These are phyloP conservation scores for Coemansia sp. DNA, from an alignment of 192 early-diverging fungal genomes.

Conservation along the genomic window DNA sequence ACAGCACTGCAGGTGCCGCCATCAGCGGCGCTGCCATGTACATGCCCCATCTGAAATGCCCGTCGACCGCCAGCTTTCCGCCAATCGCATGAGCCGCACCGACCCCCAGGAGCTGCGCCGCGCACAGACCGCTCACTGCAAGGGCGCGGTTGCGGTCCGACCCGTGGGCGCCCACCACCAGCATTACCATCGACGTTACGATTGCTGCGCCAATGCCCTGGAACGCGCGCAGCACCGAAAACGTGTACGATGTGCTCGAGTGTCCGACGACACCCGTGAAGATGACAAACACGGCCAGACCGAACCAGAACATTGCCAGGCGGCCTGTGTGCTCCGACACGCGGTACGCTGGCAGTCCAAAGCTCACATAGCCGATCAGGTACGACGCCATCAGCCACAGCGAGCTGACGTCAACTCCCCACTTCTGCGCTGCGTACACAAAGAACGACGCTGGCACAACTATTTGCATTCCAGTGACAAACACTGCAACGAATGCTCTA, in stretches of 20 bases:
- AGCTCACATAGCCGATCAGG: constrained; percentile 44
- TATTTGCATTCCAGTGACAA: constrained; percentile 23
- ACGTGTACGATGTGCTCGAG: constrained; percentile 20
- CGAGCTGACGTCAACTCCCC: constrained; percentile 47
- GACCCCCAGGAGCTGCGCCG: constrained; percentile 44
- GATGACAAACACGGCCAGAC: constrained; percentile 29
- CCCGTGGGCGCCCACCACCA: constrained; percentile 23
- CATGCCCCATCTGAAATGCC: constrained; percentile 35
- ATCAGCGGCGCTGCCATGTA: constrained; percentile 46
- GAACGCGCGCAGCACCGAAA: constrained; percentile 40
- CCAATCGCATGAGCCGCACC: constrained; percentile 46
- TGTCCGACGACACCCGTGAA: constrained; percentile 37
- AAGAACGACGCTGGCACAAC: constrained; percentile 48
- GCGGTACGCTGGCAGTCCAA: constrained; percentile 35
- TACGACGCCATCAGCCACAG: constrained; percentile 52
- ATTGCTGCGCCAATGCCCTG: constrained; percentile 48
- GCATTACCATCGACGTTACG: constrained; percentile 17
- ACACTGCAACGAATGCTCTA: constrained; percentile 39
- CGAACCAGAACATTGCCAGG: constrained; percentile 35
- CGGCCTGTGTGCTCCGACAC: constrained; percentile 32
- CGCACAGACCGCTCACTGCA: constrained; percentile 26
- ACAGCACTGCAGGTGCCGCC: constrained; percentile 32
- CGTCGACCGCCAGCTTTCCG: constrained; percentile 39
- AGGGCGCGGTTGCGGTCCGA: constrained; percentile 40
- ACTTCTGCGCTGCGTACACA: constrained; percentile 37